These are phyloP conservation scores for Trifolium repens DNA, from an alignment of 306 rosid genomes.

Conservation along the genomic window DNA sequence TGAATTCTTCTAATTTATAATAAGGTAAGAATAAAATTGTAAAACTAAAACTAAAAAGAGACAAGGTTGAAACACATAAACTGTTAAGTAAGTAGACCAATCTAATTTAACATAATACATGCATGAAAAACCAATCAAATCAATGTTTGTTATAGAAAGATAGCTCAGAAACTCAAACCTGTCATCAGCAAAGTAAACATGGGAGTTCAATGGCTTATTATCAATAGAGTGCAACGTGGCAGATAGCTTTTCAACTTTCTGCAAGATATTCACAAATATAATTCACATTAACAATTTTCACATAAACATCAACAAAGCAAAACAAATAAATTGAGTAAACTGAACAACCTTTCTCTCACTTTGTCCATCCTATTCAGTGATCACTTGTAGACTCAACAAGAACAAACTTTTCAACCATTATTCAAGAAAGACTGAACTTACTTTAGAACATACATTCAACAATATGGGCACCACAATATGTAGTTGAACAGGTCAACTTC, in stretches of 20 bases:
- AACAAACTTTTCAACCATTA: no score
- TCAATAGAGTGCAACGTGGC: conserved; percentile 69
- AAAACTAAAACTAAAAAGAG: neutral
- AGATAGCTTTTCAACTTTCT: conserved; percentile 78
- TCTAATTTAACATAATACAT: no score
- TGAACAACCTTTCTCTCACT: conserved; percentile 71
- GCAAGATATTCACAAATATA: conserved; percentile 32
- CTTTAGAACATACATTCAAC: no score
- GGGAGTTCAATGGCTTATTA: conserved; percentile 53
- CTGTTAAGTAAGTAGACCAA: neutral
- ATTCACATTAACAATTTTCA: neutral
- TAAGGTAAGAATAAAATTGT: neutral
- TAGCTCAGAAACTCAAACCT: conserved; percentile 52
- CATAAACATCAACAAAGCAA: conserved; percentile 2
- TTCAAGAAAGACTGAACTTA: no score
- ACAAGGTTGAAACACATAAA: neutral
- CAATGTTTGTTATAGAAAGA: conserved; percentile 8
- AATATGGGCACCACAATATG: no score
- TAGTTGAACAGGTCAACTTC: no score
- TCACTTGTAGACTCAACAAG: no score
- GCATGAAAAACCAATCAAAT: neutral
- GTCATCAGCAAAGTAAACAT: conserved; percentile 72
- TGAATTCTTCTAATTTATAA: neutral
- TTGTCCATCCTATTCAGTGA: no score
- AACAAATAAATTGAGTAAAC: conserved; percentile 11